A percentile compares a stretch with the other conserved stretches of the same genome.
phyloP scores from a whole-genome alignment of 2,329 filamentous ascomycete genomes.

The Elsinoe fawcettii region DNA sequence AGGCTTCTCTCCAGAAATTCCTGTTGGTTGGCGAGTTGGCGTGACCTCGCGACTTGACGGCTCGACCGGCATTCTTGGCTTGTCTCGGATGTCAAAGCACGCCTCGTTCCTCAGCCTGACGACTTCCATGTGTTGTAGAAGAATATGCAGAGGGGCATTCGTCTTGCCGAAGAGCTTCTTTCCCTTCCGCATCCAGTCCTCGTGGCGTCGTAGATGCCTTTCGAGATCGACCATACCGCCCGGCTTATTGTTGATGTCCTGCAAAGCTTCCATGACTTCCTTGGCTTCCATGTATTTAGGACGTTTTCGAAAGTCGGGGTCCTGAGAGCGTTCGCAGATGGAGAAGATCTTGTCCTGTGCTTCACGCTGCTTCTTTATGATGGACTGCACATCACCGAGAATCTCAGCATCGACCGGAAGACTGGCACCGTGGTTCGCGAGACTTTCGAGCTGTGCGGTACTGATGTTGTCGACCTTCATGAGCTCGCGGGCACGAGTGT shows the following conservation, averaged over 20 bases:
- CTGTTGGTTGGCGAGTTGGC: slow-evolving; percentile 38
- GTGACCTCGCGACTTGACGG: slow-evolving; percentile 78
- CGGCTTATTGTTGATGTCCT: slow-evolving; percentile 87
- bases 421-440: slow-evolving; percentile 72
- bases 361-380: slow-evolving; percentile 90
- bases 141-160: slow-evolving; percentile 90
- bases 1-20: slow-evolving; percentile 29
- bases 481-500: slow-evolving; percentile 83
- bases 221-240: slow-evolving; percentile 86
- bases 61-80: slow-evolving; percentile 81
- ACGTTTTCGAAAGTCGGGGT: slow-evolving; percentile 66
- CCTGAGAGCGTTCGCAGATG: slow-evolving; percentile 68
- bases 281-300: slow-evolving; percentile 86
- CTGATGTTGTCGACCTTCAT: slow-evolving; percentile 88
- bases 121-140: slow-evolving; percentile 89
- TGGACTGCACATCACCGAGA: slow-evolving; percentile 74
- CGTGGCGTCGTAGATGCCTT: slow-evolving; percentile 86
- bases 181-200: slow-evolving; percentile 98
- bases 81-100: slow-evolving; percentile 87
- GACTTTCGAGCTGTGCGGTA: slow-evolving; percentile 86
- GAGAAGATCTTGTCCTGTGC: slow-evolving; percentile 82
- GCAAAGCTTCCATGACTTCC: slow-evolving; percentile 77
- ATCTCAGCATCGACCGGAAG: slow-evolving; percentile 80
- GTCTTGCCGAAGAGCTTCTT: slow-evolving; percentile 98
- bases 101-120: slow-evolving; percentile 81